Percentiles rank a stretch among this genome's conserved stretches.
Conservation (phyloP, 2,329 filamentous ascomycete genomes). For the Rugonectria rugulosa region DNA sequence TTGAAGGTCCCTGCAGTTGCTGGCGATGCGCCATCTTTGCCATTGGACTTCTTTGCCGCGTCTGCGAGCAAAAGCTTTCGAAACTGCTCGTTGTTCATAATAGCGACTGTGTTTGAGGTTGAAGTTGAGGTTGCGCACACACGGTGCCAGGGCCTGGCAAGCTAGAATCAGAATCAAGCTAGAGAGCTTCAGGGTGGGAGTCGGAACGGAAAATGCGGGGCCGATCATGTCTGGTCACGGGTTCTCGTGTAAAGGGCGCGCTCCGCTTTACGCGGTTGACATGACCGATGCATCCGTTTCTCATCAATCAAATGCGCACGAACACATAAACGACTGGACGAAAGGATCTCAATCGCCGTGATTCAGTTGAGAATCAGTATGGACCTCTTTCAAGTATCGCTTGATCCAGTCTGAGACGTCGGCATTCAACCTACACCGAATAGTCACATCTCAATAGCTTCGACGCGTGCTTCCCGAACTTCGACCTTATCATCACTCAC, state of each 20-base stretch:
- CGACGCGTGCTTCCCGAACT: too few species aligned
- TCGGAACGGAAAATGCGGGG: constrained; percentile 29
- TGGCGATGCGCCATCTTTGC: constrained; percentile 56
- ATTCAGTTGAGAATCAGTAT: not conserved
- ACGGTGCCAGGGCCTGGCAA: not conserved
- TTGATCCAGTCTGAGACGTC: not conserved
- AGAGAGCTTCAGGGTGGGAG: constrained; percentile 23
- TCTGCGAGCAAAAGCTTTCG: constrained; percentile 74
- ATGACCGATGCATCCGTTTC: constrained; percentile 10
- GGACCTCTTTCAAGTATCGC: not conserved
- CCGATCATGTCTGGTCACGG: constrained; percentile 49
- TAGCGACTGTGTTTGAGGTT: constrained; percentile 2
- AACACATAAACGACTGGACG: not conserved
- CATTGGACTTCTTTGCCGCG: constrained; percentile 47
- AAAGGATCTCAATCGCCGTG: not conserved
- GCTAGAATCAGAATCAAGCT: constrained; percentile 29
- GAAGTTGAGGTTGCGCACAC: not conserved
- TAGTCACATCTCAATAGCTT: not conserved
- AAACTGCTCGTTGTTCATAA: constrained; percentile 97
- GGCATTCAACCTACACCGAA: not conserved
- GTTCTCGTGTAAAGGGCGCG: constrained; percentile 48
- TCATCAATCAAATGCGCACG: not conserved
- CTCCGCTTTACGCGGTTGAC: constrained; percentile 49
- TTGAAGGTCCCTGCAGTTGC: constrained; percentile 35
- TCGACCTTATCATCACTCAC: too few species aligned